A percentile compares a stretch with the other conserved stretches of the same genome.
phyloP scores from a whole-genome alignment of 306 rosid genomes.

The Albizia julibrissin region DNA sequence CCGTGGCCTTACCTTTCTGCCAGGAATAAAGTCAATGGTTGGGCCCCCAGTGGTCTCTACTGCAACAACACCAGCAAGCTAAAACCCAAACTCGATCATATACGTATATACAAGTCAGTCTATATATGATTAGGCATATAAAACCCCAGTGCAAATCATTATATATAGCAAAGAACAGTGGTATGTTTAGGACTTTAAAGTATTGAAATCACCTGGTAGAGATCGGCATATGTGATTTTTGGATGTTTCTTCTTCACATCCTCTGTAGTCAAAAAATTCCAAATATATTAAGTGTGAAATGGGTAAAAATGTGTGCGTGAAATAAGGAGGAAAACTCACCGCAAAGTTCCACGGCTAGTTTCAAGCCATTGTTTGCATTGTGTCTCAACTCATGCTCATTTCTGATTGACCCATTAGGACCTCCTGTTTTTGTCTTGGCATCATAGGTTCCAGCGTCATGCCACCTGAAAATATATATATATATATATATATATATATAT shows the following conservation, averaged over 20 bases:
- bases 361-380: conserved; percentile 60
- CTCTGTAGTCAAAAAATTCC: conserved; percentile 45
- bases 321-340: conserved; percentile 45
- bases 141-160: no score
- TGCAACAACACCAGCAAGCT: conserved; percentile 94
- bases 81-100: conserved; percentile 27
- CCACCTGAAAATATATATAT: conserved; percentile 54
- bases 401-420: conserved; percentile 87
- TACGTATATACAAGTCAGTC: not conserved
- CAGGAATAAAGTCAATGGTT: conserved; percentile 66
- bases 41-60: conserved; percentile 94
- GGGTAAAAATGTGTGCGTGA: not conserved
- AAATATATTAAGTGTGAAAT: conserved; percentile 5
- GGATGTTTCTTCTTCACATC: conserved; percentile 76
- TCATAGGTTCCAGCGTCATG: conserved; percentile 89
- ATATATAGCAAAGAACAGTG: not conserved
- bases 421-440: conserved; percentile 63
- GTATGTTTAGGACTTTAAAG: not conserved
- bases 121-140: not conserved
- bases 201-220: conserved; percentile 64
- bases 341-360: conserved; percentile 64
- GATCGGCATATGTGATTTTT: conserved; percentile 69
- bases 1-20: conserved; percentile 70
- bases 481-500: no score
- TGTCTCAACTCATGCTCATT: conserved; percentile 54